A percentile compares a stretch with the other conserved stretches of the same genome.
phyloP scores from a whole-genome alignment of 805 yeast species.

The Spathaspora arborariae region DNA sequence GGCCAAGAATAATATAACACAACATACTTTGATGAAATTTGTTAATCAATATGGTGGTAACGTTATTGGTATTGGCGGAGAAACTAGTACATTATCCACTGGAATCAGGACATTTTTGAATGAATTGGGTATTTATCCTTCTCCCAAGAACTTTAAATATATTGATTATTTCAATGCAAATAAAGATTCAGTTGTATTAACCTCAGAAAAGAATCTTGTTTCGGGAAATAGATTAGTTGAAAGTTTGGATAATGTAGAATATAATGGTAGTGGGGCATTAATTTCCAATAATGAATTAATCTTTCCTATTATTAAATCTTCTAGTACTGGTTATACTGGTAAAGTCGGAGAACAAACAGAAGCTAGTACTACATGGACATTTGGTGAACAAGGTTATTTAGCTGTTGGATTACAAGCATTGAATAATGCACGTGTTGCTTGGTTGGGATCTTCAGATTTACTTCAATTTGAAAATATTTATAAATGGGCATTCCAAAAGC shows the following conservation, averaged over 20 bases:
- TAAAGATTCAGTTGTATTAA: slow-evolving; percentile 25
- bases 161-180: slow-evolving; percentile 58
- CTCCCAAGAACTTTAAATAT: slow-evolving; percentile 67
- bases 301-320: slow-evolving; percentile 66
- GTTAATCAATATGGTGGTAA: slow-evolving; percentile 72
- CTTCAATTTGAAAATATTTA: slow-evolving; percentile 30
- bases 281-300: slow-evolving; percentile 65
- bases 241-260: slow-evolving; percentile 11
- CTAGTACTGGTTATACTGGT: slow-evolving; percentile 58
- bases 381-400: slow-evolving; percentile 74
- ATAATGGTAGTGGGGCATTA: slow-evolving; percentile 62
- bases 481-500: slow-evolving; percentile 73
- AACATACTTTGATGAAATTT: slow-evolving; percentile 50
- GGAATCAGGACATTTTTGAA: slow-evolving; percentile 59
- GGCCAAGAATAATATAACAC: slow-evolving; percentile 27
- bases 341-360: slow-evolving; percentile 43
- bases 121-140: slow-evolving; percentile 79
- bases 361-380: slow-evolving; percentile 60
- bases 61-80: slow-evolving; percentile 54
- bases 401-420: slow-evolving; percentile 77
- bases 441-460: slow-evolving; percentile 72
- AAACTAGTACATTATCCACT: slow-evolving; percentile 28
- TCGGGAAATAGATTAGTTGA: slow-evolving; percentile 16
- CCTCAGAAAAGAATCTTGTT: slow-evolving; percentile 23
- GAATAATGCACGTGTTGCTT: slow-evolving; percentile 70